phyloP scores from a whole-genome alignment of 2,329 filamentous ascomycete genomes.

The Cladosporium oxysporum region DNA sequence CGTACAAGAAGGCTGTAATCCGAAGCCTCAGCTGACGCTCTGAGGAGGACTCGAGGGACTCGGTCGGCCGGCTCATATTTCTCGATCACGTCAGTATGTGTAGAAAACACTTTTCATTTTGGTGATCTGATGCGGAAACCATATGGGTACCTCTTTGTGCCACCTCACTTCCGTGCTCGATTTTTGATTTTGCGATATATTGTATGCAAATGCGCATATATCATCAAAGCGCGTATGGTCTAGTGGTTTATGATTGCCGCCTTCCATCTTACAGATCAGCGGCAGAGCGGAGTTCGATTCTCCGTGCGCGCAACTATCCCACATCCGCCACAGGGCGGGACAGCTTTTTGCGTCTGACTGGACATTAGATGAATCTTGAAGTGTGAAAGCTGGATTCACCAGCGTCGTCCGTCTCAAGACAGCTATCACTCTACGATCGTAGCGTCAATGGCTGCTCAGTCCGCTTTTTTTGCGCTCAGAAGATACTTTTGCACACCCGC shows the following conservation, averaged over 20 bases:
- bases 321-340: accelerated
- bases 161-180: neutral
- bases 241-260: constrained; percentile 12
- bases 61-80: neutral
- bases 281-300: constrained; percentile 10
- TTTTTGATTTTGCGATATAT: neutral
- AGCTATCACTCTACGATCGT: no score
- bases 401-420: no score
- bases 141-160: neutral
- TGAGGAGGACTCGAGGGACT: neutral
- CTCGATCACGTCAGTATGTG: neutral
- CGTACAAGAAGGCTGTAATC: neutral
- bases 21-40: neutral
- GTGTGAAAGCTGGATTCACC: neutral
- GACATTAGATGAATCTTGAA: neutral
- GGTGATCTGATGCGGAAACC: neutral
- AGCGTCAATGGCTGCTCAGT: no score
- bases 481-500: no score
- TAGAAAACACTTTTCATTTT: neutral
- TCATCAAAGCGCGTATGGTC: neutral
- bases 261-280: constrained; percentile 1
- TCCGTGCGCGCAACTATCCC: neutral
- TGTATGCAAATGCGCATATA: accelerated
- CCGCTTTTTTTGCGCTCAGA: no score
- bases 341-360: neutral